Conservation (phyloP, 257 asterid species). For the Solanum piurae region DNA sequence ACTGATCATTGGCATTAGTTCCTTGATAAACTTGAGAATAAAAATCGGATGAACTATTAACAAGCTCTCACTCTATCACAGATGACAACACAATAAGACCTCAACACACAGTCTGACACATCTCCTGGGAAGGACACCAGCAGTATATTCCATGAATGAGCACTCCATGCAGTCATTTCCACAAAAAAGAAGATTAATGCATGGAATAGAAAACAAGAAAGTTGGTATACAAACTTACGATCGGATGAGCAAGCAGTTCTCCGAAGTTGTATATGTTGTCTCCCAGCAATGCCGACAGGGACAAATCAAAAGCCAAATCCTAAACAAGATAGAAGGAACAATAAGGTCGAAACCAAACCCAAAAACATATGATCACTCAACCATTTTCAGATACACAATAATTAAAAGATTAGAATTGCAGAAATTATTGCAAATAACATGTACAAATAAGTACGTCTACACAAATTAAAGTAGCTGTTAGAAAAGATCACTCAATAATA, state of each 20-base stretch:
- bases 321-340: background rate
- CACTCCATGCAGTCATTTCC: background rate
- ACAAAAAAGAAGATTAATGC: background rate
- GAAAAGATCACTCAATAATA: background rate
- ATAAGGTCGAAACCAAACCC: background rate
- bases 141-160: background rate
- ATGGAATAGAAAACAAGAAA: background rate
- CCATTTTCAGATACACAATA: background rate
- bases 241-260: constrained; percentile 20
- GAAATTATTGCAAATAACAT: background rate
- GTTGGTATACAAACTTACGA: constrained; percentile 1
- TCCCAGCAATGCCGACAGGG: constrained; percentile 17
- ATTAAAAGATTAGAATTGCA: background rate
- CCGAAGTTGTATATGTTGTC: constrained; percentile 24
- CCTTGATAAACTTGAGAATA: background rate
- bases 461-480: background rate
- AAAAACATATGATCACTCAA: background rate
- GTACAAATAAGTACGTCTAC: background rate
- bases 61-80: background rate
- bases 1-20: background rate
- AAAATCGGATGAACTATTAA: background rate
- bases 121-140: background rate
- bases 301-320: constrained; percentile 12
- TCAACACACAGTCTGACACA: background rate
- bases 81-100: background rate